Percentiles rank a stretch among this genome's conserved stretches.
These are phyloP conservation scores for Postia placenta DNA, from an alignment of 768 basidiomycete genomes.

Conservation along the genomic window DNA sequence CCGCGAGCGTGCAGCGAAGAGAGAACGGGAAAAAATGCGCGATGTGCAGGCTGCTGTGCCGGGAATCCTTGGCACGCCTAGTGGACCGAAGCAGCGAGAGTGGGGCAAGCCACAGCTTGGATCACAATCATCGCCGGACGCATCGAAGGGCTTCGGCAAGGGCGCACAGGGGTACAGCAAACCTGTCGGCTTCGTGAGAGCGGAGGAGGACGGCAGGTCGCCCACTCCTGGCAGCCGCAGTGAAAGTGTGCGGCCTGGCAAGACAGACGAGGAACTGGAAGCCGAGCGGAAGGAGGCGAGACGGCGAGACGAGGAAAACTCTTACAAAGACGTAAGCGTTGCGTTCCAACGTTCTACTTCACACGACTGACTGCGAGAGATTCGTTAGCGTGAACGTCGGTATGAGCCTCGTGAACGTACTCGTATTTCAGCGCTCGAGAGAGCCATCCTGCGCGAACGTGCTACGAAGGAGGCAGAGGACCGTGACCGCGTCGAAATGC, in stretches of 20 bases:
- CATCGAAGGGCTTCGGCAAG: slow-evolving; percentile 50
- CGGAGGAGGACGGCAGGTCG: slow-evolving; percentile 38
- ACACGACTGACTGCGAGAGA: not conserved
- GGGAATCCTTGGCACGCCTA: slow-evolving; percentile 39
- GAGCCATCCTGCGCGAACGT: slow-evolving; percentile 67
- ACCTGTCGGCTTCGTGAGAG: slow-evolving; percentile 80
- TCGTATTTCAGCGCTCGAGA: slow-evolving; percentile 71
- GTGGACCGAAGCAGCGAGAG: slow-evolving; percentile 71
- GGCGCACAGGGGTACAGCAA: slow-evolving; percentile 74
- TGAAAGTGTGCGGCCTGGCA: slow-evolving; percentile 31
- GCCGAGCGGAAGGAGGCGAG: slow-evolving; percentile 71
- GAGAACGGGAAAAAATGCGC: slow-evolving; percentile 82
- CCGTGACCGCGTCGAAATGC: slow-evolving; percentile 74
- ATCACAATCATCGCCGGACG: slow-evolving; percentile 20
- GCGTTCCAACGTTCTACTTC: not conserved
- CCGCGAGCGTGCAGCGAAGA: slow-evolving; percentile 87
- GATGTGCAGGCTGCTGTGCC: slow-evolving; percentile 56
- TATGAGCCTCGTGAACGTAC: slow-evolving; percentile 87
- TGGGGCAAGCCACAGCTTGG: slow-evolving; percentile 62
- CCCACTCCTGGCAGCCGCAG: slow-evolving; percentile 19
- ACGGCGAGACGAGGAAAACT: slow-evolving; percentile 73
- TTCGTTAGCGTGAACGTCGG: slow-evolving; percentile 77
- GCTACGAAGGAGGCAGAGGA: slow-evolving; percentile 73
- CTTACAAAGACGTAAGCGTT: slow-evolving; percentile 76
- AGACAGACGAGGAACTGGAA: slow-evolving; percentile 89